Evolutionary conservation across 306 rosid genomes (phyloP), one percentile per base, ranked within the genome.

Genomic region (Psophocarpus tetragonolobus): DNA sequence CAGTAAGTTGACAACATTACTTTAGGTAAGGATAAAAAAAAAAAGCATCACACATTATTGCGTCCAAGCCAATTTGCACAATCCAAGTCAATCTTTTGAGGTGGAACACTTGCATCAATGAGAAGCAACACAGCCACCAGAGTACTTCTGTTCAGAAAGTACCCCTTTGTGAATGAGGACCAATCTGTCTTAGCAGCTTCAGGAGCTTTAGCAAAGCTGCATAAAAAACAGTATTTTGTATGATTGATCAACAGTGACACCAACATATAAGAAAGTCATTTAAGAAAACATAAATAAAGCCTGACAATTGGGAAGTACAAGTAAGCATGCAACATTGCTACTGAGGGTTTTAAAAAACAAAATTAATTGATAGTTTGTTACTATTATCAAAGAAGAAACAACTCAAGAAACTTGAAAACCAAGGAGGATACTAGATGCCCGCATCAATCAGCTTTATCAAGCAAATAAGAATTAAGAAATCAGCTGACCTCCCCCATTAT

Each of bases 41-140:
- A 44, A 78, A 64, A 71, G 39, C 54, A 82, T 4, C 79, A 51
- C 85, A 92, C 98, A 9, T 90, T 88, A 74, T 90, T 94, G 75
- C 94, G 98, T 51, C 96, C 91, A 30, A 94, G 94, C 97, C 97
- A 94, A 85, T 89, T 92, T 2, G 98, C 97, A 57, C 97, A 94
- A 85, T 94, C 97, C 15, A 94, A 82, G 86, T 90, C 98, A 42
- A 88, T 90, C 74, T 83, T 94, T 80, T 94, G 98, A 76, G 98
- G 91, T 14, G 97, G 98, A 83, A 94, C 95, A 79, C 98, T 94
- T 61, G 91, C 95, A 78, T 92, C 97, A 63, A 94, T 57, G 58
- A 94, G 97, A 74, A 92, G 97, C 48, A 94, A 86, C 57, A 94
- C 92, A 21, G 89, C 87, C 60, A 90, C 98, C 57, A 89, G 88